Evolutionary conservation across 225 moss, liverwort and hornwort species (phyloP).

Genomic region (Neckera pumila): DNA sequence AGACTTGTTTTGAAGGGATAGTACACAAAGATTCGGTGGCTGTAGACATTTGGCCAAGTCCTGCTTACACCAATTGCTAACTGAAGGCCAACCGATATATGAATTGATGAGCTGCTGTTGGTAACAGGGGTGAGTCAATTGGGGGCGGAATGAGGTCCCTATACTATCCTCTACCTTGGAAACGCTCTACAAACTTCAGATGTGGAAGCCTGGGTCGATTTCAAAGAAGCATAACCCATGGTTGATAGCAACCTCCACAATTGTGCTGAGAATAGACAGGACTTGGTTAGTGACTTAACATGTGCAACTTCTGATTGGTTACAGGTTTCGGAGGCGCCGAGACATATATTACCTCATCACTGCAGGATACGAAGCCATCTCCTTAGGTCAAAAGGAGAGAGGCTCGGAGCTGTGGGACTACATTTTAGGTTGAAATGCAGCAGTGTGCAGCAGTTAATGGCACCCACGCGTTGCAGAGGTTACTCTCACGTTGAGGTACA

Average conservation of each 20-base stretch:
- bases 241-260: not conserved
- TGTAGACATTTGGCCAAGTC: not conserved
- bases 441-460: not conserved
- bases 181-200: not conserved
- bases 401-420: not conserved
- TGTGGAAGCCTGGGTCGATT: not conserved
- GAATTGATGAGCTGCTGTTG: not conserved
- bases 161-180: not conserved
- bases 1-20: not conserved
- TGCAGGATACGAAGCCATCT: not conserved
- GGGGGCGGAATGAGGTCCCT: not conserved
- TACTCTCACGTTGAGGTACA: slow-evolving; percentile 15
- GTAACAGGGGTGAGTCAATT: not conserved
- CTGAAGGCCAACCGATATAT: not conserved
- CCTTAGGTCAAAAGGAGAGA: slow-evolving; percentile 1
- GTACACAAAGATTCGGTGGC: not conserved
- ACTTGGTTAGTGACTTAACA: not conserved
- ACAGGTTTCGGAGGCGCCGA: slow-evolving; percentile 5
- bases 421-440: slow-evolving; percentile 8
- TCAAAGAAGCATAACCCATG: not conserved
- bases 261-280: not conserved
- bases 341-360: not conserved
- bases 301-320: not conserved
- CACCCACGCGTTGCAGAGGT: not conserved
- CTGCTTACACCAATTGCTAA: not conserved